phyloP scores from a whole-genome alignment of 345 rosid species.

The Pistacia integerrima region DNA sequence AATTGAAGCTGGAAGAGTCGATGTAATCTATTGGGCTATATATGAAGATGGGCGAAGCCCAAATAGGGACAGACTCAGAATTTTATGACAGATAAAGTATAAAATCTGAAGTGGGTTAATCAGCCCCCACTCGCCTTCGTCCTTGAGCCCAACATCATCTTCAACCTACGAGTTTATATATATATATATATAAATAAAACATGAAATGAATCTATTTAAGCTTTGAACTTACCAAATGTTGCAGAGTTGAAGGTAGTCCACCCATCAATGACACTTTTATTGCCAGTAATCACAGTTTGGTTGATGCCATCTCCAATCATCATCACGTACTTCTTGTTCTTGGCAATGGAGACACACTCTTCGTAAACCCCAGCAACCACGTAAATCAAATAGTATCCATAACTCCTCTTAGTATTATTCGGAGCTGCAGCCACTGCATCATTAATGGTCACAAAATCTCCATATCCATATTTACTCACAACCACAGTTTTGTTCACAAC shows the following conservation, averaged over 20 bases:
- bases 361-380: constrained; percentile 33
- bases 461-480: constrained; percentile 27
- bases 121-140: too few species aligned
- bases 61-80: too few species aligned
- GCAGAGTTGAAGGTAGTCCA: constrained; percentile 46
- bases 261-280: constrained; percentile 28
- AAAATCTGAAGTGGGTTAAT: too few species aligned
- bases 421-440: constrained; percentile 43
- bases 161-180: too few species aligned
- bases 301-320: constrained; percentile 47
- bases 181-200: too few species aligned
- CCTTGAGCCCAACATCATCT: too few species aligned
- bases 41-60: too few species aligned
- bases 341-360: constrained; percentile 34
- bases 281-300: constrained; percentile 36
- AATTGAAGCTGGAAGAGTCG: neutral
- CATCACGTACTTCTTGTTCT: constrained; percentile 32
- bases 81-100: too few species aligned
- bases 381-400: constrained; percentile 36
- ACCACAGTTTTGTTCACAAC: constrained; percentile 16
- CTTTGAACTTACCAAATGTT: constrained; percentile 31
- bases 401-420: constrained; percentile 15
- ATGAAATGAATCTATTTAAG: too few species aligned
- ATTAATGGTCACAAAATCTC: constrained; percentile 28
- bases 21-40: neutral